These are phyloP conservation scores for Leptographium lundbergii DNA, from an alignment of 2,329 filamentous ascomycete genomes.

Conservation along the genomic window DNA sequence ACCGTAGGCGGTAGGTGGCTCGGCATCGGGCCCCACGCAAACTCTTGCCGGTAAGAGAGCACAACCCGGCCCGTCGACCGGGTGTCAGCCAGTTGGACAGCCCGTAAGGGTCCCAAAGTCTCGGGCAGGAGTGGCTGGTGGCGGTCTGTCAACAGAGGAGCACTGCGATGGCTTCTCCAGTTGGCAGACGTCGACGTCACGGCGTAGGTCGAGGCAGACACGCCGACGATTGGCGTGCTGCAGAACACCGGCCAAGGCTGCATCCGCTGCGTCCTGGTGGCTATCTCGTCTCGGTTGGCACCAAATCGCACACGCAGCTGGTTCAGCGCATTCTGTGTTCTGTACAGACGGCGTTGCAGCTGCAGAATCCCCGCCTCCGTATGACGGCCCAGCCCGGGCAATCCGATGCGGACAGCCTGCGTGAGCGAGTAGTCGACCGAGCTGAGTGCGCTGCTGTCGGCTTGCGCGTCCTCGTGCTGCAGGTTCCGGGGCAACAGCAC, in stretches of 20 bases:
- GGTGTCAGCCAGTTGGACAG: constrained; percentile 25
- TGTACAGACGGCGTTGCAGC: constrained; percentile 5
- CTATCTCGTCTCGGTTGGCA: not conserved
- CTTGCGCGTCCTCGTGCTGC: constrained; percentile 4
- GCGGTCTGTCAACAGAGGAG: constrained; percentile 20
- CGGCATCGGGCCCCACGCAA: constrained; percentile 13
- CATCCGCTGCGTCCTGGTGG: not conserved
- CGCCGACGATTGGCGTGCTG: constrained; percentile 21
- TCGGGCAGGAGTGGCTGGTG: constrained; percentile 27
- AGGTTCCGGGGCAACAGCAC: constrained; percentile 4
- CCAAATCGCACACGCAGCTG: constrained; percentile 2
- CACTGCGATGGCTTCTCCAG: not conserved
- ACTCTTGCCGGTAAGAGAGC: constrained; percentile 26
- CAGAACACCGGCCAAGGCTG: constrained; percentile 8
- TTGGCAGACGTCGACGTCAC: constrained; percentile 9
- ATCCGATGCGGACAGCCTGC: constrained; percentile 23
- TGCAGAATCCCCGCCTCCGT: constrained; percentile 6
- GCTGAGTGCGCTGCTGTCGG: constrained; percentile 6
- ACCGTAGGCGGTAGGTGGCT: constrained; percentile 12
- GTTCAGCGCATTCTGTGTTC: not conserved
- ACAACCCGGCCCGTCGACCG: constrained; percentile 25
- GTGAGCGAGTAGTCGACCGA: constrained; percentile 27
- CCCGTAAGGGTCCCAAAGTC: constrained; percentile 21
- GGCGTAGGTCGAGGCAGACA: constrained; percentile 28
- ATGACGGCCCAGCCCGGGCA: constrained; percentile 20